Conservation (phyloP, 352 stramenopile species). For the Pythium guiyangense region DNA sequence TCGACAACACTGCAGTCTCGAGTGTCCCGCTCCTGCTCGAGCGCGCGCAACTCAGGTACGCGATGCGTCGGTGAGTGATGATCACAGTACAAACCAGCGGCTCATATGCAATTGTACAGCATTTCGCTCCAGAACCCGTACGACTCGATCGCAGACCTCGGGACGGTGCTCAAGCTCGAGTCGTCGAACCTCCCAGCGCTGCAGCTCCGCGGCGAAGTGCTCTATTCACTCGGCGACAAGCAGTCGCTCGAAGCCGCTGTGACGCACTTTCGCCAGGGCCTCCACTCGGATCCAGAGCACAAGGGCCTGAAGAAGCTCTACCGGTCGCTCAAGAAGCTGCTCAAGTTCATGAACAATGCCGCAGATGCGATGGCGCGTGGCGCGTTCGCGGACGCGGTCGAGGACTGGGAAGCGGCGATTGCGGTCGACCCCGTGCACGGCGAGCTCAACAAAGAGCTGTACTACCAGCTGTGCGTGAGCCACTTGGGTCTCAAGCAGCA, state of each 20-base stretch:
- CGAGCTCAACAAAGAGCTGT: constrained; percentile 72
- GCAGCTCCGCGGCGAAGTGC: constrained; percentile 67
- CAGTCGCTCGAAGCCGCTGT: constrained; percentile 72
- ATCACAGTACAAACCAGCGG: too few relatives aligned
- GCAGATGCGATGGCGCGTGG: constrained; percentile 48
- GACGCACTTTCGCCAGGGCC: constrained; percentile 67
- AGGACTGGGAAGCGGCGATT: constrained; percentile 63
- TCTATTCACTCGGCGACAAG: constrained; percentile 77
- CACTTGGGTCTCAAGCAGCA: constrained; percentile 62
- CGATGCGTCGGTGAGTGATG: too few relatives aligned
- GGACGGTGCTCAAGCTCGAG: constrained; percentile 69
- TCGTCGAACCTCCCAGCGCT: constrained; percentile 60
- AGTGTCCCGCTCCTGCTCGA: constrained; percentile 64
- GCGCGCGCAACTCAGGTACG: constrained; percentile 55
- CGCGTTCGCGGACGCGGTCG: constrained; percentile 47
- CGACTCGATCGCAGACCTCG: constrained; percentile 71
- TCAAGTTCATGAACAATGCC: constrained; percentile 67
- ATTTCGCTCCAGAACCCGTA: constrained; percentile 63
- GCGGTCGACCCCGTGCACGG: constrained; percentile 55
- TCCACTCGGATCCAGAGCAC: constrained; percentile 81
- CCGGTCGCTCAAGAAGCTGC: constrained; percentile 68
- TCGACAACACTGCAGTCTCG: constrained; percentile 67
- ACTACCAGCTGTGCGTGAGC: constrained; percentile 67
- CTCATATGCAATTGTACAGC: constrained; percentile 21
- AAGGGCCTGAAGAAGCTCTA: constrained; percentile 76